Base-by-base conservation (phyloP, 192 early-diverging fungal species). In the Linnemannia zychae region DNA sequence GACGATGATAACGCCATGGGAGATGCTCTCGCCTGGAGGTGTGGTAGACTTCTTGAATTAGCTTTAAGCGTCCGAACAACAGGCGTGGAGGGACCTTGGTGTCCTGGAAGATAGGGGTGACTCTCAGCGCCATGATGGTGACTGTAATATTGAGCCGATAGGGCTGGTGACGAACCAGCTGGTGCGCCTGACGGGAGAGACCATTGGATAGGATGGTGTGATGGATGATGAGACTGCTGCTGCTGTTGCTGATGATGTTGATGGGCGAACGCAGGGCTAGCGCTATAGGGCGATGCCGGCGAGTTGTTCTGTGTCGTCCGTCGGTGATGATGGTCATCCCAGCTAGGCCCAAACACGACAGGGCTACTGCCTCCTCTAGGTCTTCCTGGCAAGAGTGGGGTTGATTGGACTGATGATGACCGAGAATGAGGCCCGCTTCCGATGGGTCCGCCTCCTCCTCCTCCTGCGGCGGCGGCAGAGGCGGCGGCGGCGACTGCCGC, bases 321-420 rank as follows among this genome's bases (percentile, higher is more conserved):
- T n/a, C 76, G 76, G 49, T 34, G 67, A 38, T 66, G 72, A 31
- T n/a, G 65, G 17, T 78, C 82, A 6, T 84, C 76, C 49, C 74
- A 70, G 47, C 76, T 77, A 11, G 63, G 33, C 15, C 72, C 72
- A 79, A 84, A 84, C 24, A 84, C 50, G 18, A 70, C 76, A 3
- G 82, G 83, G 24, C 74, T 85, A 31, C 77, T 85, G 7, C 83
- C 77, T 11, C 83, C 83, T 20, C 83, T 52, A 15, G 83, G 77
- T 17, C 77, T 38, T 68, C 69, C 77, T 28, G 74, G 49, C 11
- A 79, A 7, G 9, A 72, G 44, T 49, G 83, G 73, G 17, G 77
- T 79, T 9, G 83, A 76, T 16, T 85, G 83, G 16, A 85, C 31
- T 12, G 83, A 85, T 5, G 83, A 76, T 5, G 83, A 76, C 31